These are phyloP conservation scores for Sergeia podlipaevii DNA, from an alignment of 208 protist species.

Conservation along the genomic window DNA sequence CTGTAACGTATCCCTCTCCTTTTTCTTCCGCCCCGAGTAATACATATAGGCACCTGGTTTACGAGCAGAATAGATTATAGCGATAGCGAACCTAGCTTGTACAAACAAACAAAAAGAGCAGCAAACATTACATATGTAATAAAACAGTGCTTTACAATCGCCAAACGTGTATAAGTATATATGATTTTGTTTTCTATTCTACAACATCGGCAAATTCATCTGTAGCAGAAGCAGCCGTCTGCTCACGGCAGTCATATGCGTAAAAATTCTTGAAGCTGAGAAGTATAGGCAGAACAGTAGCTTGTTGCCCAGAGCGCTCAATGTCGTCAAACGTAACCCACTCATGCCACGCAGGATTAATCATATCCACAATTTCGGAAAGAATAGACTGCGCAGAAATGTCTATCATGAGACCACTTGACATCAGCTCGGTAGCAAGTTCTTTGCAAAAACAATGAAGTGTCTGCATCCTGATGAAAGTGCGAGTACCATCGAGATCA, in stretches of 20 bases:
- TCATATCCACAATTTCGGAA: conserved; percentile 90
- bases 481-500: conserved; percentile 69
- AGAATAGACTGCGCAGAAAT: conserved; percentile 80
- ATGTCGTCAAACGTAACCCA: conserved; percentile 81
- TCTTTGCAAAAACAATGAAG: conserved; percentile 87
- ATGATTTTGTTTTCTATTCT: too few species aligned
- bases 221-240: conserved; percentile 68
- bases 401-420: conserved; percentile 71
- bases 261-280: conserved; percentile 86
- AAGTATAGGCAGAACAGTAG: conserved; percentile 78
- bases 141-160: too few species aligned
- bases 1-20: too few species aligned
- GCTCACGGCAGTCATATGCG: conserved; percentile 88
- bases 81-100: too few species aligned
- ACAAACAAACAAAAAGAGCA: too few species aligned
- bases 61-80: too few species aligned
- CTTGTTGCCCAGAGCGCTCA: conserved; percentile 71
- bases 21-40: too few species aligned
- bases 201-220: conserved; percentile 64
- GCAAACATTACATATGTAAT: too few species aligned
- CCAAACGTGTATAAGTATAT: too few species aligned
- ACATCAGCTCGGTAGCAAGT: conserved; percentile 65
- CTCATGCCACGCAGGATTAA: conserved; percentile 84
- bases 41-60: too few species aligned
- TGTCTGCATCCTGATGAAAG: conserved; percentile 51